Base-by-base conservation (phyloP, 2,329 filamentous ascomycete genomes). In the Neonectria coccinea region DNA sequence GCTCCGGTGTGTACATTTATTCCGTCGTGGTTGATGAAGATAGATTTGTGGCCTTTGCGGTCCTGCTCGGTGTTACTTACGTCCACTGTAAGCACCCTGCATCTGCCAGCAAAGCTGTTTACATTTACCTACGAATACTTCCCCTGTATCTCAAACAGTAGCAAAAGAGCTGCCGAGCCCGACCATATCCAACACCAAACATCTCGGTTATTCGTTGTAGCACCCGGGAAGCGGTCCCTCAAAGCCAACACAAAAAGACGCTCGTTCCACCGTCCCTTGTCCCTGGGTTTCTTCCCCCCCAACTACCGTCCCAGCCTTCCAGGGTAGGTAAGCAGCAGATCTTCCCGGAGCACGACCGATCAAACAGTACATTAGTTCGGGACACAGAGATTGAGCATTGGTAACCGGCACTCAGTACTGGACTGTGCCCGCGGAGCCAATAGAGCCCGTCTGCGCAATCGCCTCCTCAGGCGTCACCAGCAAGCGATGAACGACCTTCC, bases 251-350 rank as follows among this genome's bases (percentile, higher is more conserved):
- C 27, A 20, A 11, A 11, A 33, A 33, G n/a, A 51, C 48, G 29
- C 48, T 51, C 48, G 48, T 36, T 51, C 48, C 48, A 20, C 25
- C 27, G 16, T 59, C 29, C 48, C 57, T 47, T 50, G 45, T 59
- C 57, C 29, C 27, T 27, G 41, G 25, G 16, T 33, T 16, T 20
- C 3, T 18, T 20, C 22, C 9, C n/a, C 36, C 33, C 47, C 33
- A 11, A 50, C 44, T 45, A 11, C 50, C 36, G 45, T 56, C 41
- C 39, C 44, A 64, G 61, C 29, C 44, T 52, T 48, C 39, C 44
- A 59, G 61, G 56, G 61, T 64, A 59, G 55, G 29, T 8, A 22
- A 25, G 33, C 53, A 31, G 11, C 20, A 58, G 56, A 51, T 58
- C 47, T 16, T 58, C 48, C 44, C 31, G 56, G n/a, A 50, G 33